These are phyloP conservation scores for Apiosordaria backusii DNA, from an alignment of 495 filamentous ascomycete species.

Conservation along the genomic window DNA sequence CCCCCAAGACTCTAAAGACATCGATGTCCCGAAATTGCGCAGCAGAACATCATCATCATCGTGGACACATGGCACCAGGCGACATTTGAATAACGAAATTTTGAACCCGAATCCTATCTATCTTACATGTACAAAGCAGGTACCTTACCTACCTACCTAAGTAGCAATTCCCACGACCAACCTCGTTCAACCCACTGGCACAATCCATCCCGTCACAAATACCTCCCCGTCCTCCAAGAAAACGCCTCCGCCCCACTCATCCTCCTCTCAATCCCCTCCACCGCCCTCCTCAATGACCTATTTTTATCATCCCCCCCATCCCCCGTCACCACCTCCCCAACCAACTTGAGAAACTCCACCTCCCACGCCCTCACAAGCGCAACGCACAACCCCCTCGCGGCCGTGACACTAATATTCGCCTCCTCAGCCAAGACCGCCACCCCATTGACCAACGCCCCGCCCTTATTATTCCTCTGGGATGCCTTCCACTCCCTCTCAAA, in stretches of 20 bases:
- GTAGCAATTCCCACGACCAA: no score
- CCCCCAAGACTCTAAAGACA: no score
- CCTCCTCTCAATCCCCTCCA: slow-evolving; percentile 20
- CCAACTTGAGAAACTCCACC: slow-evolving; percentile 15
- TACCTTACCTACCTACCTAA: no score
- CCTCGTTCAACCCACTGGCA: no score
- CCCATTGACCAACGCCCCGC: slow-evolving; percentile 19
- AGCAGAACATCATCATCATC: no score
- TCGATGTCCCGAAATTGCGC: no score
- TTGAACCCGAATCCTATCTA: no score
- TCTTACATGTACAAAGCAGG: no score
- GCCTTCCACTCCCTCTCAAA: slow-evolving; percentile 21
- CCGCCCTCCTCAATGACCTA: slow-evolving; percentile 12
- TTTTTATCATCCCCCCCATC: not conserved
- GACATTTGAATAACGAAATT: no score
- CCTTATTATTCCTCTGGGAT: slow-evolving; percentile 8
- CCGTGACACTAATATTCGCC: slow-evolving; percentile 11
- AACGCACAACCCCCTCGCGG: slow-evolving; percentile 16
- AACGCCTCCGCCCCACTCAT: slow-evolving; percentile 21
- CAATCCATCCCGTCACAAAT: slow-evolving; percentile 10
- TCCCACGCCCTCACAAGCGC: slow-evolving; percentile 21
- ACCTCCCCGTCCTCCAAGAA: slow-evolving; percentile 22
- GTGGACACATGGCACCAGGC: no score
- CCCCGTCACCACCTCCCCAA: slow-evolving; percentile 6
- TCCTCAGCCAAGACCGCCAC: slow-evolving; percentile 18